Evolutionary conservation across 1,139 yeast species (phyloP).

Genomic region (Blastobotrys apis): DNA sequence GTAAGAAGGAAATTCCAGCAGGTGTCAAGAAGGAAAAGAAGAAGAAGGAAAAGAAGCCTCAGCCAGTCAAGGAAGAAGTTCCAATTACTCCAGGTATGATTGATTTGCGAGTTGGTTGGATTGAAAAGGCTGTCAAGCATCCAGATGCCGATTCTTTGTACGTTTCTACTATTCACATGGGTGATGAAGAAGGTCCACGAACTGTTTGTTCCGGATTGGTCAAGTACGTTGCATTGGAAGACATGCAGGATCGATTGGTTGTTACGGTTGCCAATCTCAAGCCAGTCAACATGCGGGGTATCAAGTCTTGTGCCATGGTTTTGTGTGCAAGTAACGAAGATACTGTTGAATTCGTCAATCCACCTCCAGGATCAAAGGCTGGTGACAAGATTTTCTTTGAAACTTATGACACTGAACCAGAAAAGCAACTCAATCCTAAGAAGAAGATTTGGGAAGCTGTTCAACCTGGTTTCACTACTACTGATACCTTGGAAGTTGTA

Average conservation of each 20-base stretch:
- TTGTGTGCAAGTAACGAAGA: conserved; percentile 75
- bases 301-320: conserved; percentile 94
- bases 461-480: conserved; percentile 87
- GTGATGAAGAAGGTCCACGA: conserved; percentile 95
- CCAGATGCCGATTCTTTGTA: conserved; percentile 97
- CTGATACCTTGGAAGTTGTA: conserved; percentile 68
- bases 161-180: conserved; percentile 94
- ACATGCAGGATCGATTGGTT: conserved; percentile 76
- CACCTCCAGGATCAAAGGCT: conserved; percentile 90
- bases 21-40: conserved; percentile 74
- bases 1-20: conserved; percentile 67
- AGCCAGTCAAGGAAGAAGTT: conserved; percentile 49
- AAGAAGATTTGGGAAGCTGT: conserved; percentile 96
- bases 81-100: conserved; percentile 77
- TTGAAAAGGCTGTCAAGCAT: conserved; percentile 93
- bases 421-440: conserved; percentile 92
- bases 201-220: conserved; percentile 96
- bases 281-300: conserved; percentile 91
- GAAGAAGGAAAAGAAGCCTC: conserved; percentile 45
- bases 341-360: conserved; percentile 85
- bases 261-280: conserved; percentile 84
- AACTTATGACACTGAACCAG: conserved; percentile 76
- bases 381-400: conserved; percentile 97
- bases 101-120: conserved; percentile 93
- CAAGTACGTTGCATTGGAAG: conserved; percentile 69